A percentile compares a stretch with the other conserved stretches of the same genome.
Conservation (phyloP, 2,329 filamentous ascomycete genomes). For the Clonostachys rhizophaga region DNA sequence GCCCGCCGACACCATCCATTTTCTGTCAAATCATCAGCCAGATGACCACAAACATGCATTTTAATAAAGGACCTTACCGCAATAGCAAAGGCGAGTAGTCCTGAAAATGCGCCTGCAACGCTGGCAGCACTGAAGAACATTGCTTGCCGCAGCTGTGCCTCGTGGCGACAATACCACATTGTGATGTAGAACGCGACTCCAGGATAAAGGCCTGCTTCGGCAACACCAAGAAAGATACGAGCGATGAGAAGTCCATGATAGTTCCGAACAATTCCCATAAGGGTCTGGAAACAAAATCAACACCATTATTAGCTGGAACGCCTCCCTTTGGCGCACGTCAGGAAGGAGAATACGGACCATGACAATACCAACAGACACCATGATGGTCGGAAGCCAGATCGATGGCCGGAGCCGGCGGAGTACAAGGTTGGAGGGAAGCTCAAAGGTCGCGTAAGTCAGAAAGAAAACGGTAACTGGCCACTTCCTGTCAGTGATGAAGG, state of each 20-base stretch:
- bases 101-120: conserved; percentile 67
- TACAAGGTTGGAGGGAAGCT: conserved; percentile 61
- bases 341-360: no score
- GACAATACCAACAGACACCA: conserved; percentile 60
- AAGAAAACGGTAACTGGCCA: conserved; percentile 63
- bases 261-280: conserved; percentile 62
- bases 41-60: no score
- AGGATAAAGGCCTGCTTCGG: conserved; percentile 68
- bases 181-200: conserved; percentile 67
- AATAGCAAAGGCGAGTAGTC: conserved; percentile 69
- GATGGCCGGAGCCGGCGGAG: conserved; percentile 59
- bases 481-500: no score
- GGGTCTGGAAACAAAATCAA: no score
- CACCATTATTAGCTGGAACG: no score
- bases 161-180: conserved; percentile 70
- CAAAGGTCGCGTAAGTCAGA: conserved; percentile 57
- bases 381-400: conserved; percentile 61
- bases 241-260: conserved; percentile 64
- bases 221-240: conserved; percentile 61
- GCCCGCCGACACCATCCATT: conserved; percentile 61
- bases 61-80: no score
- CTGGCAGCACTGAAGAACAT: conserved; percentile 70
- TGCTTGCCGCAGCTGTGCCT: conserved; percentile 67
- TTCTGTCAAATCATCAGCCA: no score
- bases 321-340: no score